Conservation (phyloP, 2,329 filamentous ascomycete genomes). For the Fusarium clavum region DNA sequence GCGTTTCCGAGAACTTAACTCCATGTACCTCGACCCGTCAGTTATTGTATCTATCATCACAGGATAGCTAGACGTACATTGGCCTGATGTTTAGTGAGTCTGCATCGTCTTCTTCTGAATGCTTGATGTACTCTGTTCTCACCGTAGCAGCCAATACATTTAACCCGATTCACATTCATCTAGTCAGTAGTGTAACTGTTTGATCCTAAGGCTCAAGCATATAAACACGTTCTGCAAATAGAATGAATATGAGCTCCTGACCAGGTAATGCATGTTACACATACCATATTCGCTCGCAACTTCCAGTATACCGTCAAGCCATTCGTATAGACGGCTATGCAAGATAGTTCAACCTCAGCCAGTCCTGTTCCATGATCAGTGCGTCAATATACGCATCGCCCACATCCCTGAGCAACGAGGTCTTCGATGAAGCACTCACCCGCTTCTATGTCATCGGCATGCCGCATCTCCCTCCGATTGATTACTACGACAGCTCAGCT, state of each 20-base stretch:
- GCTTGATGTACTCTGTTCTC: neutral
- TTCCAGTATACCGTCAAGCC: neutral
- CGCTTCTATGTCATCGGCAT: neutral
- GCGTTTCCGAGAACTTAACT: too few relatives aligned
- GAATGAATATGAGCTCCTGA: neutral
- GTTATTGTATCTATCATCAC: neutral
- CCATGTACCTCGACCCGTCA: neutral
- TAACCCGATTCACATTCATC: neutral
- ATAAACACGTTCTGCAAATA: neutral
- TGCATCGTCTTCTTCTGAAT: neutral
- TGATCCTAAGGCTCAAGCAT: neutral
- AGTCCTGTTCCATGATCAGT: neutral
- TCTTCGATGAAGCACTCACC: slow-evolving; percentile 18
- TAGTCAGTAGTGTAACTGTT: neutral
- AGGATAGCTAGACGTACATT: neutral
- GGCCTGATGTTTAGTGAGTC: neutral
- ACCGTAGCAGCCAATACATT: neutral
- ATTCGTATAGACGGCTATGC: neutral
- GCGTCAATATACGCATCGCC: neutral
- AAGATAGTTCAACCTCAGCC: neutral
- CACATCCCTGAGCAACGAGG: neutral
- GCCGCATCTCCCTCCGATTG: neutral
- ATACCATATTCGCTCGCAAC: neutral
- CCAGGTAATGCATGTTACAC: neutral
- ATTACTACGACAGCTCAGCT: neutral